Percentiles rank a stretch among this genome's conserved stretches.
Conservation (phyloP, 73 alveolate species). For the Blepharisma japonicum region DNA sequence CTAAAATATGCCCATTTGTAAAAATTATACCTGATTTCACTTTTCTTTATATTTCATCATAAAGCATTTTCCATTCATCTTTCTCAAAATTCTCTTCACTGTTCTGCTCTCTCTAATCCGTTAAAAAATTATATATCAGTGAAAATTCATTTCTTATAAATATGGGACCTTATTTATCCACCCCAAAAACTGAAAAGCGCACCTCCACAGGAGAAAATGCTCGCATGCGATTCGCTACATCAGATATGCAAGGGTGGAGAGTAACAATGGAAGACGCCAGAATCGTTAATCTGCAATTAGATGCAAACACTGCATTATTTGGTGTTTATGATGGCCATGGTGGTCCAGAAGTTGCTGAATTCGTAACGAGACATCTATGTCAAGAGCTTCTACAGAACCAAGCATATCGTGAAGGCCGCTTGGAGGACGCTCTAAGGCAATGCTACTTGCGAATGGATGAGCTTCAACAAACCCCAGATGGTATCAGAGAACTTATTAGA, state of each 20-base stretch:
- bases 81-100: too few relatives aligned
- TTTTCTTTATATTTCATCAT: too few relatives aligned
- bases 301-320: slow-evolving; percentile 61
- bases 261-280: slow-evolving; percentile 90
- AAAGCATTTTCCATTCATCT: too few relatives aligned
- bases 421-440: slow-evolving; percentile 74
- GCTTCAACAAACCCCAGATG: slow-evolving; percentile 61
- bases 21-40: too few relatives aligned
- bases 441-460: slow-evolving; percentile 86
- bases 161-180: slow-evolving; percentile 69
- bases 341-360: slow-evolving; percentile 88
- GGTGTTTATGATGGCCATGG: slow-evolving; percentile 98
- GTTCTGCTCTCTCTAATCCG: too few relatives aligned
- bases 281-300: slow-evolving; percentile 53
- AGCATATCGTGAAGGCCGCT: slow-evolving; percentile 66
- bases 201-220: slow-evolving; percentile 46
- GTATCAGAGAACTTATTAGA: slow-evolving; percentile 63
- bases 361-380: slow-evolving; percentile 53
- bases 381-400: slow-evolving; percentile 61
- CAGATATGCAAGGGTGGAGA: slow-evolving; percentile 87
- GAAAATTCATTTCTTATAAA: too few relatives aligned
- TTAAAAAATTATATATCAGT: too few relatives aligned
- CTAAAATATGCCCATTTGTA: too few relatives aligned
- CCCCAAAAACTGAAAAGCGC: slow-evolving; percentile 51
- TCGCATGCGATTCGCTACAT: slow-evolving; percentile 58